Evolutionary conservation across 2,329 filamentous ascomycete species (phyloP).

Genomic region (Alternaria ventricosa): DNA sequence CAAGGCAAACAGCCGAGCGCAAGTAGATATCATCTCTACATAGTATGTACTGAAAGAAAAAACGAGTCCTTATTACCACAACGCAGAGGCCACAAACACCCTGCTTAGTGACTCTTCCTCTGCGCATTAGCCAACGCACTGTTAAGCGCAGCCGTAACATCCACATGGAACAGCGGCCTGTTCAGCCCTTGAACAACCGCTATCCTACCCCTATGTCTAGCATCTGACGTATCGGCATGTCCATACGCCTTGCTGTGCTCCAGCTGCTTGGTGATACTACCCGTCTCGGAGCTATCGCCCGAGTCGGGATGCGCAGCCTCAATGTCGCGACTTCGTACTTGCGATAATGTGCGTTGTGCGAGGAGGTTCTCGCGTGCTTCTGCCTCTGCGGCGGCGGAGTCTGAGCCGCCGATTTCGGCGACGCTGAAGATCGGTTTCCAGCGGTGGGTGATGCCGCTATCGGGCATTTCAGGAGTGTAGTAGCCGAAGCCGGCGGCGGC

Average conservation of each 20-base stretch:
- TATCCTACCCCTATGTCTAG: conserved; percentile 39
- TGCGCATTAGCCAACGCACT: conserved; percentile 81
- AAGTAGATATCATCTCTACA: neutral
- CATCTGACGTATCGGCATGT: conserved; percentile 35
- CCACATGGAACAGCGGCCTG: conserved; percentile 92
- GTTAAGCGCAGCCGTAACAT: conserved; percentile 89
- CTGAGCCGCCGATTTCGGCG: conserved; percentile 79
- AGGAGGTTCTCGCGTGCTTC: conserved; percentile 68
- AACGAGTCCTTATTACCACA: neutral
- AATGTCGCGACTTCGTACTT: conserved; percentile 58
- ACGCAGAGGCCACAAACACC: neutral
- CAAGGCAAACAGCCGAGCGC: neutral
- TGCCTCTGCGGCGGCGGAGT: conserved; percentile 74
- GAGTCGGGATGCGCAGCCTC: conserved; percentile 25
- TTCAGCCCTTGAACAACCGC: conserved; percentile 82
- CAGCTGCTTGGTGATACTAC: conserved; percentile 43
- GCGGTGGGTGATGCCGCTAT: conserved; percentile 63
- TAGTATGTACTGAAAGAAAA: conserved; percentile 2
- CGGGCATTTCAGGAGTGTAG: conserved; percentile 63
- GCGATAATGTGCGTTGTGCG: conserved; percentile 24
- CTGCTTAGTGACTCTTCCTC: conserved; percentile 42
- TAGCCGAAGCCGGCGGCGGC: conserved; percentile 90
- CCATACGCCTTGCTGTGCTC: conserved; percentile 42
- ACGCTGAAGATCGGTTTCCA: conserved; percentile 97
- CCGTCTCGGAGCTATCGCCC: conserved; percentile 25